These are phyloP conservation scores for Saccharomyces hybrid DNA, from an alignment of 1,139 yeast genomes.

Conservation along the genomic window DNA sequence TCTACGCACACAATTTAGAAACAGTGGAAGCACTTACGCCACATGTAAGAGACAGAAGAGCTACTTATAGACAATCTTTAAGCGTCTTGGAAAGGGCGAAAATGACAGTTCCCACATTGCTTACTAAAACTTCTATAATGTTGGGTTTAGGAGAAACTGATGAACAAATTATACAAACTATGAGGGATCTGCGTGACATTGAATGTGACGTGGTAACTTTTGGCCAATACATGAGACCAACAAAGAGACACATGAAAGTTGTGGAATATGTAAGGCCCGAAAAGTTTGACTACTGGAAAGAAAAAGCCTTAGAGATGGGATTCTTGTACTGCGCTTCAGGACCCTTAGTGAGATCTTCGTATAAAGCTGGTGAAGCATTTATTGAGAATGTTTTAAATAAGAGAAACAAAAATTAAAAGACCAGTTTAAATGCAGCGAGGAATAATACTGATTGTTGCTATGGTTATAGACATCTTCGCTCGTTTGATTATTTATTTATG, in stretches of 20 bases:
- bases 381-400: conserved; percentile 88
- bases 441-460: neutral
- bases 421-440: neutral
- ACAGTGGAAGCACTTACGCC: conserved; percentile 96
- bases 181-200: conserved; percentile 65
- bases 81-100: conserved; percentile 76
- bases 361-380: conserved; percentile 97
- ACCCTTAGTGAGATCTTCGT: conserved; percentile 94
- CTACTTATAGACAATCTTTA: conserved; percentile 85
- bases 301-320: conserved; percentile 75
- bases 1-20: conserved; percentile 94
- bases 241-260: conserved; percentile 97
- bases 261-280: conserved; percentile 94
- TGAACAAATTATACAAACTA: conserved; percentile 71
- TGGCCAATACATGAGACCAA: conserved; percentile 99
- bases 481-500: neutral
- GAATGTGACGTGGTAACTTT: conserved; percentile 93
- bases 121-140: conserved; percentile 94
- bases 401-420: conserved; percentile 36
- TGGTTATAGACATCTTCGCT: neutral
- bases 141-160: conserved; percentile 96
- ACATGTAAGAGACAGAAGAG: conserved; percentile 91
- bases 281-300: conserved; percentile 89
- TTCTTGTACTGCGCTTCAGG: conserved; percentile 96
- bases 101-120: conserved; percentile 58